These are phyloP conservation scores for Aureobasidium sp. DNA, from an alignment of 2,329 filamentous ascomycete genomes.

Conservation along the genomic window DNA sequence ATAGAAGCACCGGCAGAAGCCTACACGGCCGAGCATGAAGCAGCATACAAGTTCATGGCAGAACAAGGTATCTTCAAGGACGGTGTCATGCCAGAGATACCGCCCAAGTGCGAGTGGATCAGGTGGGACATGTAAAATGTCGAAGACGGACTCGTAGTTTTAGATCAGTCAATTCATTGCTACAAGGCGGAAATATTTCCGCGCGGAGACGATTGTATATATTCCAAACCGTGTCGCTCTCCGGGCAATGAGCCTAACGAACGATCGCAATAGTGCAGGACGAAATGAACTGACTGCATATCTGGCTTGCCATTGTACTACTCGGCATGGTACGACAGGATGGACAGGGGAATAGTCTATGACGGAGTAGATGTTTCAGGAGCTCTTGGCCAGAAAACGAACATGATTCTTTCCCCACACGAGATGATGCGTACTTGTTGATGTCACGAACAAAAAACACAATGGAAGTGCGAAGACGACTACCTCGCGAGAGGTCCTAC, in stretches of 20 bases:
- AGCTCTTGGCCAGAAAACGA: not conserved
- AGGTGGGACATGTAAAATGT: constrained; percentile 58
- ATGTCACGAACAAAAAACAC: not conserved
- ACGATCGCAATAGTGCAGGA: not conserved
- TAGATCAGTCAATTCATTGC: not conserved
- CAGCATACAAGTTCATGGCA: constrained; percentile 56
- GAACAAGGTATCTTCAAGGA: constrained; percentile 59
- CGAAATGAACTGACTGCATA: not conserved
- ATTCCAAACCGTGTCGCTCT: not conserved
- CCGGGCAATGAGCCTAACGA: not conserved
- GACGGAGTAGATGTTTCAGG: constrained; percentile 1
- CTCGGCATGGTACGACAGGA: not conserved
- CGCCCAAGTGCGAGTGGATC: constrained; percentile 67
- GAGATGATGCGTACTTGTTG: not conserved
- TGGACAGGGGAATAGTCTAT: not conserved
- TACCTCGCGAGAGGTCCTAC: constrained; percentile 7
- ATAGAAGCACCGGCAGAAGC: constrained; percentile 50
- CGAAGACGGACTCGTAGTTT: not conserved
- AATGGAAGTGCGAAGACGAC: constrained; percentile 9
- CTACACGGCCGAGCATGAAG: constrained; percentile 52
- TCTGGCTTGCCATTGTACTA: not conserved
- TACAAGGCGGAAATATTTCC: not conserved
- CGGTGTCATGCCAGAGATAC: constrained; percentile 64
- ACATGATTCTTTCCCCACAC: not conserved
- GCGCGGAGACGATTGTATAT: not conserved